A percentile compares a stretch with the other conserved stretches of the same genome.
Evolutionary conservation across 352 stramenopile genomes (phyloP).

Genomic region (Paralagenidium karlingii): DNA sequence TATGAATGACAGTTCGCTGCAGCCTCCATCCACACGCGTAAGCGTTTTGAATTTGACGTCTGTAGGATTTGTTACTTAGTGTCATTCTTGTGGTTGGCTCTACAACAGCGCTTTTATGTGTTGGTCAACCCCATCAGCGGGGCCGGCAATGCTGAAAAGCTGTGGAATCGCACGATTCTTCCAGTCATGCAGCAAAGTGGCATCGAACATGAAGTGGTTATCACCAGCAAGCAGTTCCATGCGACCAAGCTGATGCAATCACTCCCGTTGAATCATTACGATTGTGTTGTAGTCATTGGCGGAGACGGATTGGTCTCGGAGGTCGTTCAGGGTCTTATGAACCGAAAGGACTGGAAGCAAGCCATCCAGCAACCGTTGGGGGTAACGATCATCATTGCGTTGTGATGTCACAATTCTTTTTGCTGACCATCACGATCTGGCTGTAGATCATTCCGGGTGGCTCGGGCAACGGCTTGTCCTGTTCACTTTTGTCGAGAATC

Average conservation of each 20-base stretch:
- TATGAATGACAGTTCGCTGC: too few relatives aligned
- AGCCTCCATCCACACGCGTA: too few relatives aligned
- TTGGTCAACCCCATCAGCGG: constrained; percentile 61
- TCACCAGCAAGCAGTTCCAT: constrained; percentile 37
- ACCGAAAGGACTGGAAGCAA: constrained; percentile 37
- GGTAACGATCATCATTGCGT: background rate
- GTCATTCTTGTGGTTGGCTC: background rate
- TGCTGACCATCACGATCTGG: too few relatives aligned
- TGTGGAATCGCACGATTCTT: constrained; percentile 30
- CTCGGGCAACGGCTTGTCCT: constrained; percentile 52
- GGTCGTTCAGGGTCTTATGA: constrained; percentile 70
- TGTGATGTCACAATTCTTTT: background rate
- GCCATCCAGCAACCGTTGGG: constrained; percentile 13
- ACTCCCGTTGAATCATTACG: constrained; percentile 33
- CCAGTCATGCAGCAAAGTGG: constrained; percentile 39
- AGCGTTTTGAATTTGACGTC: too few relatives aligned
- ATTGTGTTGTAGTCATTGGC: constrained; percentile 51
- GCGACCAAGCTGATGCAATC: constrained; percentile 32
- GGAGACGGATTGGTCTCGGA: constrained; percentile 60
- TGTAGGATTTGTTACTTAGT: too few relatives aligned
- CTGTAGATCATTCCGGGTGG: constrained; percentile 28
- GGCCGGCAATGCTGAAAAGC: constrained; percentile 27
- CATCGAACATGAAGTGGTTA: constrained; percentile 34
- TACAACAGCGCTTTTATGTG: constrained; percentile 28
- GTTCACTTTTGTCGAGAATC: constrained; percentile 30